Percentiles rank a stretch among this genome's conserved stretches.
phyloP scores from a whole-genome alignment of 192 early-diverging fungal species.

The Rhizophagus prolifer region DNA sequence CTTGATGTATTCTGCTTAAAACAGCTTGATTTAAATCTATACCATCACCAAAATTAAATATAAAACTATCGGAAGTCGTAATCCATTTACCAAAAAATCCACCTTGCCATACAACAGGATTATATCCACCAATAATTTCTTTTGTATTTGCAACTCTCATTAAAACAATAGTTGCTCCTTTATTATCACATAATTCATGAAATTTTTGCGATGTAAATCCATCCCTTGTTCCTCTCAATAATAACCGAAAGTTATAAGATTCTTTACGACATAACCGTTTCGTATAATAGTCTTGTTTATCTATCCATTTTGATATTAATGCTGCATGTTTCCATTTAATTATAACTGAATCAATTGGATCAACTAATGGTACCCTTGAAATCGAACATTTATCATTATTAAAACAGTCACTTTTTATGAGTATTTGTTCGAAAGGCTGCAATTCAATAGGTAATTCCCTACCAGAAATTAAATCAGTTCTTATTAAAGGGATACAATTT shows the following conservation, averaged over 20 bases:
- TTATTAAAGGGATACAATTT: not conserved
- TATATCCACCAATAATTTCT: not conserved
- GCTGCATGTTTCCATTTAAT: not conserved
- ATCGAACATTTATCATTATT: no score
- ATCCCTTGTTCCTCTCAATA: not conserved
- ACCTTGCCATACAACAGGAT: not conserved
- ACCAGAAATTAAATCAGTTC: not conserved
- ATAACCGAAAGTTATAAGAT: not conserved
- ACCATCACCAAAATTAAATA: not conserved
- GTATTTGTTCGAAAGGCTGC: not conserved
- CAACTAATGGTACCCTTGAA: no score
- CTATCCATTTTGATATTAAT: not conserved
- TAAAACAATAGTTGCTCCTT: not conserved
- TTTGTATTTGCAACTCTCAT: not conserved
- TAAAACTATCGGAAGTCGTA: not conserved
- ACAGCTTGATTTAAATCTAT: not conserved
- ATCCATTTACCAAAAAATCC: not conserved
- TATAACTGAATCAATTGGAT: no score
- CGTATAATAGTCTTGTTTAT: not conserved
- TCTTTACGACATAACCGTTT: no score
- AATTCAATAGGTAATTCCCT: not conserved
- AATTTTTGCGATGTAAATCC: not conserved
- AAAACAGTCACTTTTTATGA: no score
- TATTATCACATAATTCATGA: constrained; percentile 8
- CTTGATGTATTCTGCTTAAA: not conserved